Conservation (phyloP, 1,139 yeast genomes). For the Lodderomyces margitis region DNA sequence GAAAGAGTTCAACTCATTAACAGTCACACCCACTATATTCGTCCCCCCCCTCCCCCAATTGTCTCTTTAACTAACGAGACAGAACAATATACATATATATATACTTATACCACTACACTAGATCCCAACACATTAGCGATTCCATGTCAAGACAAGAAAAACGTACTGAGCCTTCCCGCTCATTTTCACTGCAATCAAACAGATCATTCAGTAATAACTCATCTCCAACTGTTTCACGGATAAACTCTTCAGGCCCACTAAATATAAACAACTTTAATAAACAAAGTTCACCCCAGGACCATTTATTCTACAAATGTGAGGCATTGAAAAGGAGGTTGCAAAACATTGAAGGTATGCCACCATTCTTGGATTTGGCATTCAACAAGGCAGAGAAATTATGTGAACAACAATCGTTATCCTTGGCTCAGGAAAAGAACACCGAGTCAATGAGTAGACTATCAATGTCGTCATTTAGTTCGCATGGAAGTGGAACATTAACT, state of each 20-base stretch:
- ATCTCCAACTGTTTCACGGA: conserved; percentile 30
- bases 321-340: conserved; percentile 57
- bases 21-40: no score
- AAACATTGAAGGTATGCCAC: conserved; percentile 67
- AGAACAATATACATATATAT: neutral
- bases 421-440: conserved; percentile 34
- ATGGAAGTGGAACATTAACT: conserved; percentile 5
- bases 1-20: no score
- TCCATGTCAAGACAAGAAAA: neutral
- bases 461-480: conserved; percentile 23
- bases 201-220: conserved; percentile 28
- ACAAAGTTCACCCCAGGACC: conserved; percentile 64
- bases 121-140: neutral
- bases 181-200: conserved; percentile 37
- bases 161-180: conserved; percentile 27
- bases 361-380: conserved; percentile 61
- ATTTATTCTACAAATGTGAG: conserved; percentile 71
- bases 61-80: neutral
- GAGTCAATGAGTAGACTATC: conserved; percentile 21
- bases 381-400: conserved; percentile 60
- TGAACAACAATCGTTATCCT: conserved; percentile 69
- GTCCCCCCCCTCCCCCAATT: neutral
- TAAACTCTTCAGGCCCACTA: conserved; percentile 43
- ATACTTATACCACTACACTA: no score
- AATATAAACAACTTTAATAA: conserved; percentile 53